These are phyloP conservation scores for Blastobotrys petasosporus DNA, from an alignment of 1,139 yeast species.

Conservation along the genomic window DNA sequence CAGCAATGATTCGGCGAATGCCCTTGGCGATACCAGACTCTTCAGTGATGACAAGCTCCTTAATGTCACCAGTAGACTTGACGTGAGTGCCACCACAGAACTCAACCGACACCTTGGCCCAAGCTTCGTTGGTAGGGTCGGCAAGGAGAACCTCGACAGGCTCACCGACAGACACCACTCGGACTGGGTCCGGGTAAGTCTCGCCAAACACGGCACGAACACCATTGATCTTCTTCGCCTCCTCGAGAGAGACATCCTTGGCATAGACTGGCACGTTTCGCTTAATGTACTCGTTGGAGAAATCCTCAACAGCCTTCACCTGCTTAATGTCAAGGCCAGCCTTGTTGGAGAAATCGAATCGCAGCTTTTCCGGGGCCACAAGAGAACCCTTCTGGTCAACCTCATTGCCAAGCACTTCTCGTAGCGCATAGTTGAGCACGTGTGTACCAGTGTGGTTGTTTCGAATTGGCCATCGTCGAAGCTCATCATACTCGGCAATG, in stretches of 20 bases:
- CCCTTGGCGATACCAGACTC: slow-evolving; percentile 99
- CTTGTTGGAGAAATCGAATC: slow-evolving; percentile 95
- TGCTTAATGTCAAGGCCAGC: slow-evolving; percentile 66
- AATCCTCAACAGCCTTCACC: slow-evolving; percentile 65
- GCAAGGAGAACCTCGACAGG: slow-evolving; percentile 75
- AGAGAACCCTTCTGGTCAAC: slow-evolving; percentile 96
- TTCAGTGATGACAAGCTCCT: slow-evolving; percentile 81
- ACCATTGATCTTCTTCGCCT: slow-evolving; percentile 71
- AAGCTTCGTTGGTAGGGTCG: slow-evolving; percentile 62
- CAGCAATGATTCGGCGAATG: slow-evolving; percentile 95
- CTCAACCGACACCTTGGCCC: slow-evolving; percentile 79
- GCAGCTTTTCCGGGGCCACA: slow-evolving; percentile 88
- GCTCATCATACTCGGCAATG: slow-evolving; percentile 84
- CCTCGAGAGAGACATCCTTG: slow-evolving; percentile 68
- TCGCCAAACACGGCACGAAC: slow-evolving; percentile 98
- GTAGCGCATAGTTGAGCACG: slow-evolving; percentile 79
- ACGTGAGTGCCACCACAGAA: slow-evolving; percentile 99
- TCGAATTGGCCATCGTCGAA: slow-evolving; percentile 94
- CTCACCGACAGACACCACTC: slow-evolving; percentile 93
- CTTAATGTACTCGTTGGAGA: slow-evolving; percentile 66
- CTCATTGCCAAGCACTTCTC: slow-evolving; percentile 78
- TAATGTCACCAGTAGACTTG: slow-evolving; percentile 84
- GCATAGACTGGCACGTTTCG: slow-evolving; percentile 68
- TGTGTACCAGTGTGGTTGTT: slow-evolving; percentile 99
- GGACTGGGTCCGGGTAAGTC: slow-evolving; percentile 97